phyloP scores from a whole-genome alignment of 768 basidiomycete species.

The Serpula lacrymans region DNA sequence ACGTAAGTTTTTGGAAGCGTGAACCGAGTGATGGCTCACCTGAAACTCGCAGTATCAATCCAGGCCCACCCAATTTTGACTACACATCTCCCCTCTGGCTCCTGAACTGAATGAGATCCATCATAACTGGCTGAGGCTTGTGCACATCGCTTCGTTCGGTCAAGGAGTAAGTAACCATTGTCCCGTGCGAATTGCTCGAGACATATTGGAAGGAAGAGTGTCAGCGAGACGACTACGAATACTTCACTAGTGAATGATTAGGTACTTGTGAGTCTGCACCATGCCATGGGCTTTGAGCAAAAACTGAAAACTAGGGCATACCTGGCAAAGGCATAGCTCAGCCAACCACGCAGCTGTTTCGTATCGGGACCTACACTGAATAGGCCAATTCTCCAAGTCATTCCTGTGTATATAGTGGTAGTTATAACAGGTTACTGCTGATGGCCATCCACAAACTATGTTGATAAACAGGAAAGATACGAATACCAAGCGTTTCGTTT shows the following conservation, averaged over 20 bases:
- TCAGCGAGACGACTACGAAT: conserved; percentile 78
- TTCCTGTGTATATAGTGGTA: too few relatives aligned
- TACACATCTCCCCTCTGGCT: conserved; percentile 58
- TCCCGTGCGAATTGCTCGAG: conserved; percentile 88
- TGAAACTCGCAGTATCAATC: conserved; percentile 92
- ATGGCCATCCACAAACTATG: too few relatives aligned
- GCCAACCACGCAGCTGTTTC: conserved; percentile 63
- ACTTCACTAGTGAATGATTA: conserved; percentile 52
- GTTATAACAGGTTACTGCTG: too few relatives aligned
- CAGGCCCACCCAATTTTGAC: conserved; percentile 80
- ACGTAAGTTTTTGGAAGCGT: background rate
- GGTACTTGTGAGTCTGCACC: too few relatives aligned
- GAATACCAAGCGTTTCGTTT: too few relatives aligned
- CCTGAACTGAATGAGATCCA: conserved; percentile 9
- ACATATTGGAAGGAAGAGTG: conserved; percentile 79
- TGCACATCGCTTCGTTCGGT: conserved; percentile 57
- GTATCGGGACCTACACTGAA: too few relatives aligned
- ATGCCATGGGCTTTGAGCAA: background rate
- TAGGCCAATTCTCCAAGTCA: too few relatives aligned
- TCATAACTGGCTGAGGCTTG: conserved; percentile 8
- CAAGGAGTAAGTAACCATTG: conserved; percentile 77
- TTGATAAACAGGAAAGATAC: too few relatives aligned
- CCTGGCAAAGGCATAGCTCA: conserved; percentile 86
- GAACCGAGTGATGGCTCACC: conserved; percentile 41
- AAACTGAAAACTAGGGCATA: conserved; percentile 14